Evolutionary conservation across 176 grass and related monocot genomes (phyloP).

Genomic region (Musa troglodytarum): DNA sequence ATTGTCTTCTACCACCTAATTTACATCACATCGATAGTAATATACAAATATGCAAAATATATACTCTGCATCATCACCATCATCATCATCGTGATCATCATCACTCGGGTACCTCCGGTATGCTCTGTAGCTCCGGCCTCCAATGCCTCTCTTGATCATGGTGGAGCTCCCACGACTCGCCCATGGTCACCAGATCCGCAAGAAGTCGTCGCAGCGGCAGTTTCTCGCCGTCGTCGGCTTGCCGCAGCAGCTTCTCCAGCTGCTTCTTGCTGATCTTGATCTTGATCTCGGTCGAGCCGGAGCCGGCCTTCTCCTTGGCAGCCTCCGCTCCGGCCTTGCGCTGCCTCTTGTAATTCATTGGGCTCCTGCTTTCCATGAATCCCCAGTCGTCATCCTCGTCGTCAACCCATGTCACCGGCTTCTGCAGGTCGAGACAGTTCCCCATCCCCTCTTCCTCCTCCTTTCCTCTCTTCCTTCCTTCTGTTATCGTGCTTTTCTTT

Average conservation of each 20-base stretch:
- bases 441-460: conserved; percentile 38
- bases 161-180: not conserved
- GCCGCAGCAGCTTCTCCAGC: conserved; percentile 31
- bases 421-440: conserved; percentile 41
- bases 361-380: too few relatives aligned
- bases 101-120: not conserved
- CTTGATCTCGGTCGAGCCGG: conserved; percentile 34
- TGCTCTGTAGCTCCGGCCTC: conserved; percentile 14
- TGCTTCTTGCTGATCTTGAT: conserved; percentile 51
- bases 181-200: not conserved
- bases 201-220: not conserved
- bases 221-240: not conserved
- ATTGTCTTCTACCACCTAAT: too few relatives aligned
- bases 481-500: too few relatives aligned
- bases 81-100: not conserved
- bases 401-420: conserved; percentile 42
- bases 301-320: not conserved
- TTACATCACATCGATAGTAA: too few relatives aligned
- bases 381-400: not conserved
- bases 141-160: not conserved
- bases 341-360: too few relatives aligned
- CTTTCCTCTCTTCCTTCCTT: not conserved
- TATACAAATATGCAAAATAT: not conserved
- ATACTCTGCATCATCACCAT: not conserved
- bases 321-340: not conserved